Percentiles rank a stretch among this genome's conserved stretches.
Conservation (phyloP, 2,329 filamentous ascomycete genomes). For the Colletotrichum echinochloae region DNA sequence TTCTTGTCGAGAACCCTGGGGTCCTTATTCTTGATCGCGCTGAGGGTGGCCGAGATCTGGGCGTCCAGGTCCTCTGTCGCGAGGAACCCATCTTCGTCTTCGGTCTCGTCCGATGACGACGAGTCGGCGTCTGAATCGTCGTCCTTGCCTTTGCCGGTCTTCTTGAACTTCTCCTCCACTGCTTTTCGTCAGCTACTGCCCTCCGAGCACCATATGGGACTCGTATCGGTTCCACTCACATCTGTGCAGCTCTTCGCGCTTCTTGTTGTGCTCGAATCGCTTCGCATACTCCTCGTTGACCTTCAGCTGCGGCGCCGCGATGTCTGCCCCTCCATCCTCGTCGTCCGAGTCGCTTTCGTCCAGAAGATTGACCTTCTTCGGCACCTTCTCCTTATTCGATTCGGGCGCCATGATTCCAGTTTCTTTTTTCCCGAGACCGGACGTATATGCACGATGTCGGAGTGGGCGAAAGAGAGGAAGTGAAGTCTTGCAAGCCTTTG, state of each 20-base stretch:
- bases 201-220: background rate
- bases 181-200: background rate
- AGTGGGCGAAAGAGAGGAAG: background rate
- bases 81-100: constrained; percentile 91
- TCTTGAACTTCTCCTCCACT: constrained; percentile 90
- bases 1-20: constrained; percentile 88
- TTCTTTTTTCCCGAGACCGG: background rate
- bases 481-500: constrained; percentile 10
- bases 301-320: constrained; percentile 66
- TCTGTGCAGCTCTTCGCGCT: constrained; percentile 85
- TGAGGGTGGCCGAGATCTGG: constrained; percentile 86
- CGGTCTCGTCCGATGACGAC: constrained; percentile 82
- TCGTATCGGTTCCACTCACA: constrained; percentile 57
- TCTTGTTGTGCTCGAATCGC: constrained; percentile 97
- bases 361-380: constrained; percentile 63
- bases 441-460: background rate
- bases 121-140: constrained; percentile 66
- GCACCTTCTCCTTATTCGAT: constrained; percentile 33
- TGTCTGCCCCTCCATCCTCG: constrained; percentile 54
- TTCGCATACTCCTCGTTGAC: constrained; percentile 92
- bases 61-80: constrained; percentile 87
- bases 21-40: constrained; percentile 91
- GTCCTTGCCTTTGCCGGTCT: constrained; percentile 59
- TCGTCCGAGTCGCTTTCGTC: constrained; percentile 68
- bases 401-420: constrained; percentile 24